Evolutionary conservation across 345 rosid species (phyloP), one percentile per base, ranked within the genome.

Genomic region (Theobroma cacao): DNA sequence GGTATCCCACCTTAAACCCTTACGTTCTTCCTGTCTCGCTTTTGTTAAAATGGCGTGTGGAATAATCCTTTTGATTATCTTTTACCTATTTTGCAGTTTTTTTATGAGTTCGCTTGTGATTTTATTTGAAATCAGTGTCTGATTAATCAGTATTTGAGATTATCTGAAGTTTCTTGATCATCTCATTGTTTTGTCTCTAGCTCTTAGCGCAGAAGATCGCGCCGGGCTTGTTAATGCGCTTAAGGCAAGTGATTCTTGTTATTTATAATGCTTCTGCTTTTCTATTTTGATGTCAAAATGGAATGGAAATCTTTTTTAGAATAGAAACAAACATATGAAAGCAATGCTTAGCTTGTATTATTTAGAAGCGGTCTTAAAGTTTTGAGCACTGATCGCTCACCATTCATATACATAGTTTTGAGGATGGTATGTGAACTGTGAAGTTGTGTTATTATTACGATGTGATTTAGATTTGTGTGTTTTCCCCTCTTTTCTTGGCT

Each of bases 151-250:
- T 36, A 12, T 74, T 36, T 56, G 66, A 36, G 34, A 56, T 74
- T n/a, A 56, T 41, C 24, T 50, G 3, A 28, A 31, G 66, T 31
- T 61, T 14, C 20, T 69, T 28, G 33, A 45, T 45, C 52, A 41
- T 67, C 72, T 69, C 14, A 47, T 69, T 69, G 58, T 47, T 68
- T 33, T 58, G 22, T 56, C 13, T 47, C 15, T 18, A 74, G 77
- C 63, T 56, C 40, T 74, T 22, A 74, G 66, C 50, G 65, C 53
- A 7, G 77, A 74, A 66, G 77, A 74, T 38, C 77, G 77, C 33
- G 77, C 77, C 33, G 77, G 50, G 5, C 66, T 74, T 62, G 63
- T 74, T 56, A 74, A 74, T 74, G 63, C 63, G 12, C 74, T 69
- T 28, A 69, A 47, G 74, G 58, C 22, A 47, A 69, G 74, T 69